Percentiles rank a stretch among this genome's conserved stretches.
These are phyloP conservation scores for Cicer judaicum DNA, from an alignment of 306 rosid genomes.

Conservation along the genomic window DNA sequence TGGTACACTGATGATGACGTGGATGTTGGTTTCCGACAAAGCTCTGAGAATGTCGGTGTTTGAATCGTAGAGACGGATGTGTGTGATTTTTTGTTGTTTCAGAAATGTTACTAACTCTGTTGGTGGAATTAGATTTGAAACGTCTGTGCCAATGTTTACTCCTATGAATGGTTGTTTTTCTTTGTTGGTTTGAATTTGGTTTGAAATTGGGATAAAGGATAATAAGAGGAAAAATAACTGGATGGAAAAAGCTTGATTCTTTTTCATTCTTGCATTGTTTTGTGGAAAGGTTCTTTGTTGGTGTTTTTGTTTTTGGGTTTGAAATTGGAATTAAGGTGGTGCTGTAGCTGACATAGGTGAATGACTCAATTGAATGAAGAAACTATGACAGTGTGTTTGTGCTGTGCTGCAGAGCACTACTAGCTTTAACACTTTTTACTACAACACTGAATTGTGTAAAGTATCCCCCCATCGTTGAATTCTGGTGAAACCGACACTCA, in stretches of 20 bases:
- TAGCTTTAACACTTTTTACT: too few relatives aligned
- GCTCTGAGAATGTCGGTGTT: conserved; percentile 73
- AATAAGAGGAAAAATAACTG: too few relatives aligned
- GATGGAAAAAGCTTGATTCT: too few relatives aligned
- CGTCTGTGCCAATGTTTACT: conserved; percentile 84
- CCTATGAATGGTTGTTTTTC: conserved; percentile 75
- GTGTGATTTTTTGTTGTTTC: conserved; percentile 67
- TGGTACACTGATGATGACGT: conserved; percentile 78
- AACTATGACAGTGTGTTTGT: not conserved
- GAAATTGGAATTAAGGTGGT: not conserved
- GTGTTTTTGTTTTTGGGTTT: not conserved
- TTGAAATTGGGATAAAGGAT: too few relatives aligned
- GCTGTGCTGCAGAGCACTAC: too few relatives aligned
- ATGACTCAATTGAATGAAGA: not conserved
- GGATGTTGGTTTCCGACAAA: conserved; percentile 66
- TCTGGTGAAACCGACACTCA: not conserved
- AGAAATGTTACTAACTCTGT: conserved; percentile 70
- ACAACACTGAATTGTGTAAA: conserved; percentile 34
- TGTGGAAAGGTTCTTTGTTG: conserved; percentile 12
- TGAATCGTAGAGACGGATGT: conserved; percentile 83
- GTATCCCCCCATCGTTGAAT: conserved; percentile 30
- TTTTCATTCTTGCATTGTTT: conserved; percentile 61
- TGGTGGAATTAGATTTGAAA: conserved; percentile 55
- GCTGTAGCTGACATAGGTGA: not conserved
- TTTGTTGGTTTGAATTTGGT: not conserved